Base-by-base conservation (phyloP, 2,329 filamentous ascomycete species). In the Epichloe aotearoae region DNA sequence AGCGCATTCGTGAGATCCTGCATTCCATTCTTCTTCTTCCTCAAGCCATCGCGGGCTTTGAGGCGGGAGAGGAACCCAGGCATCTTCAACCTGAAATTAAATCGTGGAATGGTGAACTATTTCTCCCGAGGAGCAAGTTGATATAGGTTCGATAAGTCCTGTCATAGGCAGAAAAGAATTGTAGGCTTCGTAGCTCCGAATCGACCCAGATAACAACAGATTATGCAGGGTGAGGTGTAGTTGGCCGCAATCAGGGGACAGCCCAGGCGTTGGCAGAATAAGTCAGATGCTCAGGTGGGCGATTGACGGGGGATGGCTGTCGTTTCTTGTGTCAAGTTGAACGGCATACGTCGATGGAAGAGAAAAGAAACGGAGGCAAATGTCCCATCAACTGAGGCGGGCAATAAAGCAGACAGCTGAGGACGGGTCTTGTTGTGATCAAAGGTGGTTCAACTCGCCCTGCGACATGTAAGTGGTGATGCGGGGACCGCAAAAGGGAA, bases 41-140 rank as follows among this genome's bases (percentile, higher is more conserved):
- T 76, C 58, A 72, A 69, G 63, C 75, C 76, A 71, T 93, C 87
- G 71, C 84, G 89, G 71, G 79, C 77, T 75, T 88, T 88, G 68
- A 91, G 71, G 60, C 76, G 75, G 55, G 78, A 78, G 61, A 82
- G 80, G 56, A 81, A 67, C 59, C 77, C 72, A 54, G 76, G 72
- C 77, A 81, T 81, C 48, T 56, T 72, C 60, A 53, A 47, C 26
- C 15, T 37, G 23, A 33, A 12, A 23, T 46, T 40, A 20, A 20
- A 38, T 30, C 10, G 36, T 14, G 41, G 19, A 14, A 50, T 40
- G 42, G 26, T 41, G 42, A 20, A 20, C 20, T 19, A 30, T 38
- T 49, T 5, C 39, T 36, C 47, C 17, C 17, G 17, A 43, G 14
- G 37, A 47, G 46, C 39, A 34, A 49, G 40, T 8, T 38, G 17